Evolutionary conservation across 169 alveolate species (phyloP), one percentile per base, ranked within the genome.

Genomic region (Plasmodium malariae): DNA sequence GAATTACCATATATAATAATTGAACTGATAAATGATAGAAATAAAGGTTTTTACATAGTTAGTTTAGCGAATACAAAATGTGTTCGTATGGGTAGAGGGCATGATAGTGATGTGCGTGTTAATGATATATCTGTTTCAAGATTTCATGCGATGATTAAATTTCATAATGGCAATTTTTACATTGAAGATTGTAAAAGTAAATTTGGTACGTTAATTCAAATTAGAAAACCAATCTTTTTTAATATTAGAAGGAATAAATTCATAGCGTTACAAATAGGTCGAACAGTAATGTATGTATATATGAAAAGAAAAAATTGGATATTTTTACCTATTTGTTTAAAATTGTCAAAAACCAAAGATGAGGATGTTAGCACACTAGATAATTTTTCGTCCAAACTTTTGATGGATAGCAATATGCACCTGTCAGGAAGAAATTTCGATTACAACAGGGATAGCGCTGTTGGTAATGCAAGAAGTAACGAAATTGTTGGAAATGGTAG

Each of bases 111-210:
- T 80, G 91, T 98, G 14, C 93, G 99, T 63, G 94, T 98, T 45
- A 95, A 95, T 70, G 99, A 98, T 93, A 98, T 98, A 30, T 96
- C 99, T 48, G 99, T 97, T 0, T 96, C 98, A 5, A 92, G 99
- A 91, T 45, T 80, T 24, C 99, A 98, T 91, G 98, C 99, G 1
- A 65, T 70, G 36, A 89, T 98, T 54, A 93, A 94, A 60, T 95
- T 74, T 83, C 92, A 92, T 69, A 94, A 93, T 24, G 98, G 98
- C 60, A 96, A 96, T 30, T 96, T 98, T 88, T 93, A 95, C 74
- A 78, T 98, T n/a, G 97, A 97, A 74, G 99, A 98, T 93, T 93
- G 95, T 60, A 85, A 94, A 51, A 95, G 98, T 78, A 98, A 98
- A 76, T 98, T 98, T 89, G 99, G 99, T 30, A 98, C 99, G 3